phyloP scores from a whole-genome alignment of 345 rosid species.

The Sonneratia alba region DNA sequence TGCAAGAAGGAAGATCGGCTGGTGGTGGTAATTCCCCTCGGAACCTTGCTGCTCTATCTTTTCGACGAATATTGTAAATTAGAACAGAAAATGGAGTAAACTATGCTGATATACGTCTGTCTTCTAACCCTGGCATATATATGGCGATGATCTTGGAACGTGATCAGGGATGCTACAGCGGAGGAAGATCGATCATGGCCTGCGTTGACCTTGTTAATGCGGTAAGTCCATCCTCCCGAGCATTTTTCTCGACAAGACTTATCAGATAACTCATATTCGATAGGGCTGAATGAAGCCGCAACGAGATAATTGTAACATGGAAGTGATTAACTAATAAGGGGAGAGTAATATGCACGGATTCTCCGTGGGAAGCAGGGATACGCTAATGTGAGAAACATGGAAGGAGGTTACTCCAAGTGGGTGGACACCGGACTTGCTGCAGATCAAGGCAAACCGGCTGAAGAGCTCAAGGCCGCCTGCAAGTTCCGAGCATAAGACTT shows the following conservation, averaged over 20 bases:
- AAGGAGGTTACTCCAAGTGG: constrained; percentile 46
- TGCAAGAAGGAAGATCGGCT: constrained; percentile 34
- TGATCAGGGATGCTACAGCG: constrained; percentile 25
- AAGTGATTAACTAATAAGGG: neutral
- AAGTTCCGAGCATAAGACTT: constrained; percentile 27
- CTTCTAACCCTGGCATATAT: neutral
- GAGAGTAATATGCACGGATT: fast-evolving
- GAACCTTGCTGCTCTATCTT: neutral
- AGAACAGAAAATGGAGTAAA: neutral
- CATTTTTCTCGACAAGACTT: neutral
- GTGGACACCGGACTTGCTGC: constrained; percentile 34
- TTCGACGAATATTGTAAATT: neutral
- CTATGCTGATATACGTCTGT: neutral
- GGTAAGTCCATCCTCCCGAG: constrained; percentile 14
- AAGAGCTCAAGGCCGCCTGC: constrained; percentile 39
- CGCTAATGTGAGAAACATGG: constrained; percentile 34
- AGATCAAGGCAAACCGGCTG: constrained; percentile 21
- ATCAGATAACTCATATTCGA: too few species aligned
- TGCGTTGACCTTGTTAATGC: constrained; percentile 33
- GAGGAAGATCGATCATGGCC: constrained; percentile 26
- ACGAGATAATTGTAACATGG: neutral
- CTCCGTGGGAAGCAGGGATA: constrained; percentile 24
- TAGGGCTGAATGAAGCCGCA: too few species aligned
- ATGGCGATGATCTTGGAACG: neutral
- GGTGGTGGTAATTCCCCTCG: constrained; percentile 25